These are phyloP conservation scores for Catharanthus roseus DNA, from an alignment of 257 asterid species.

Conservation along the genomic window DNA sequence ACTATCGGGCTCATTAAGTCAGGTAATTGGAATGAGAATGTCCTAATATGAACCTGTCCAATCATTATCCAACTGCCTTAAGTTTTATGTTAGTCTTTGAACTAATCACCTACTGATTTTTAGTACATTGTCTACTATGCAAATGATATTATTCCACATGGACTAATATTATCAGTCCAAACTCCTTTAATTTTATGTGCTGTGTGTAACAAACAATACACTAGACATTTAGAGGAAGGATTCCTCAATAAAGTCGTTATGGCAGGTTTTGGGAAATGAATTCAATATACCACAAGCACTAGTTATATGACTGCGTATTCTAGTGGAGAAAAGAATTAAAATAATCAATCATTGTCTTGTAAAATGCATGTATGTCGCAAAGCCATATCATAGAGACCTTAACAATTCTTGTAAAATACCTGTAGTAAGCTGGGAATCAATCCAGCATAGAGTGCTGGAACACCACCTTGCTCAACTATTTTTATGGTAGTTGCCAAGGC, in stretches of 20 bases:
- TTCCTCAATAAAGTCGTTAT: background rate
- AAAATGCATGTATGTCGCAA: background rate
- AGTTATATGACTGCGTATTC: background rate
- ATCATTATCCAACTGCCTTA: background rate
- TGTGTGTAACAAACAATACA: too few species aligned
- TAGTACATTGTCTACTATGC: too few species aligned
- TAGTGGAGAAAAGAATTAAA: conserved; percentile 1
- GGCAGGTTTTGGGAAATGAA: background rate
- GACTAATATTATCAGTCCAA: too few species aligned
- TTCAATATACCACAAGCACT: background rate
- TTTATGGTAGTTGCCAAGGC: conserved; percentile 67
- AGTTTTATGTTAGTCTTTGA: background rate
- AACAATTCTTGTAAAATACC: conserved; percentile 31
- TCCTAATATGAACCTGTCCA: background rate
- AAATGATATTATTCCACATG: too few species aligned
- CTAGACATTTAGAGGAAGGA: background rate
- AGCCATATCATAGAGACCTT: background rate
- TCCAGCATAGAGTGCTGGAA: conserved; percentile 89
- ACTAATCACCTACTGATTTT: background rate
- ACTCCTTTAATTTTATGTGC: too few species aligned
- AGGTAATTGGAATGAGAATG: too few species aligned
- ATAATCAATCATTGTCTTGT: background rate
- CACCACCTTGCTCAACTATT: conserved; percentile 83
- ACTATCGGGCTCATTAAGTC: too few species aligned
- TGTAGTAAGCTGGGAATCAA: conserved; percentile 87